Evolutionary conservation across 2,329 filamentous ascomycete species (phyloP), one percentile per base, ranked within the genome.

Genomic region (Rachicladosporium sp.): DNA sequence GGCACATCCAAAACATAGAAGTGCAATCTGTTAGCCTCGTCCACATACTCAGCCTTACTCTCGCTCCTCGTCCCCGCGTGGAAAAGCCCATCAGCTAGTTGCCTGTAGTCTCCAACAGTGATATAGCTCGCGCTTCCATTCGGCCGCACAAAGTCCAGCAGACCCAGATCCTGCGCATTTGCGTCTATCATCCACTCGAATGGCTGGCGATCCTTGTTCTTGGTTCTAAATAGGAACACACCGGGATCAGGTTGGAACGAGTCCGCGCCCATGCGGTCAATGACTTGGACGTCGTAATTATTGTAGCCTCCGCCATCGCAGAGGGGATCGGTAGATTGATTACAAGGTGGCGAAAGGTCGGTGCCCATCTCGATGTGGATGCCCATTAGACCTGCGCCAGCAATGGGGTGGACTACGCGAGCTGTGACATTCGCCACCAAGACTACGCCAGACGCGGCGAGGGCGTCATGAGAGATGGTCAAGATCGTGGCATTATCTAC

Each of bases 171-270:
- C 43, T 72, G 57, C 0, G 70, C 69, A 50, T 73, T 71, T 2
- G 70, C 70, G 44, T 73, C 70, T 31, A 73, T 68, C 15, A 62
- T 62, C 69, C 70, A 73, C 43, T 73, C 69, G 59, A 73, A 73
- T 0, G 70, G 70, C 45, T 60, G 51, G 4, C 47, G 44, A 44
- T 65, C 65, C 11, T 41, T 45, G 42, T 69, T 60, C 53, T 69
- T 72, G 13, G 67, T 68, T 58, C 73, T 74, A 59, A 63, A 68
- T 37, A 73, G 65, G 62, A 72, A 63, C 35, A 73, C 70, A 5
- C 70, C 70, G 0, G 63, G 60, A 44, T 73, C 70, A 0, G 69
- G 64, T 19, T 63, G 60, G 57, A 73, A 73, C 2, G 63, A 67
- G 49, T 73, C 70, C 5, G 69, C 60, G 9, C 70, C 70, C 65